Evolutionary conservation across 352 stramenopile genomes (phyloP), one percentile per base, ranked within the genome.

Genomic region (Pythium guiyangense): DNA sequence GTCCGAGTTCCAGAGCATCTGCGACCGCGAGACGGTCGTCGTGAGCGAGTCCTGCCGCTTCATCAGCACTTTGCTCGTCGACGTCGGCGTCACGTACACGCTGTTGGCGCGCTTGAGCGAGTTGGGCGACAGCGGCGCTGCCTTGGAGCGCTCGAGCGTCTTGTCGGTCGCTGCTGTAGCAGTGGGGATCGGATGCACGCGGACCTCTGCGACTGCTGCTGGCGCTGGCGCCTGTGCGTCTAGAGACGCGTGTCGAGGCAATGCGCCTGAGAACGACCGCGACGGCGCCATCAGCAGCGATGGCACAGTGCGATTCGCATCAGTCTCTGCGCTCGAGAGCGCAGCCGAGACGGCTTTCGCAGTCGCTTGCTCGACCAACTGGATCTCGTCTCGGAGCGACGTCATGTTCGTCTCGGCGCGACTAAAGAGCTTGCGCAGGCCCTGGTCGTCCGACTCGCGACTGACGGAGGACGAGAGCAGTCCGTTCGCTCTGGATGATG

Each of bases 91-190:
- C 17, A 65, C 37, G 20, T 70, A 77, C 29, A 80, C 44, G 15
- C 69, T 83, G 46, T 69, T 74, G 10, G 67, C 70, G 25, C 73
- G 68, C 52, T 78, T 83, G 49, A 79, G 69, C 0, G 73, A 53
- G 25, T 58, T 63, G 17, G 57, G 57, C 3, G 73, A 31, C 51
- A 83, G 12, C 39, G 73, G 43, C 52, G 71, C 22, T 63, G 62
- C 34, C 43, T 44, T 46, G 49, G 55, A 14, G 29, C 29, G 49
- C 31, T 60, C 27, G 35, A 27, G 31, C 20, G 62, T 53, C 61
- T 64, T 56, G 59, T 31, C 40, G 11, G 57, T 26, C 4, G 66
- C n/a, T 25, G 26, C 47, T 22, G 15, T 42, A 8, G 66, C 15
- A 4, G 15, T 46, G 8, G 66, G 44, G 22, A 75, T 63, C 9